phyloP scores from a whole-genome alignment of 1,139 yeast genomes.

The Geotrichum siamense region DNA sequence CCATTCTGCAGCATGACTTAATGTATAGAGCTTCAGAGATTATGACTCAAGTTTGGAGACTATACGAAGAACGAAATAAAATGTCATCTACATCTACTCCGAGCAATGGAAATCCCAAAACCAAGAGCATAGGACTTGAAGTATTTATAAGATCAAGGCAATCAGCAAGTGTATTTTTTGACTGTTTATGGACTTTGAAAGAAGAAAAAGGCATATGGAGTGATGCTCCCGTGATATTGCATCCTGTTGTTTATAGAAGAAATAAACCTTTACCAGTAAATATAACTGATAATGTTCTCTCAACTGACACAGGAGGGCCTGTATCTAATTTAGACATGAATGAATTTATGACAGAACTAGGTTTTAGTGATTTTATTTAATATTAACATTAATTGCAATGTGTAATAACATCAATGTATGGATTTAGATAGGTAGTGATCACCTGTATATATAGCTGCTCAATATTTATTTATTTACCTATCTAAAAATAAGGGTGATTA shows the following conservation, averaged over 20 bases:
- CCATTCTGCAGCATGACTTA: conserved; percentile 83
- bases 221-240: conserved; percentile 32
- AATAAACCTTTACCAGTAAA: neutral
- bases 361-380: conserved; percentile 3
- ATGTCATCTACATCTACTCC: conserved; percentile 3
- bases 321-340: neutral
- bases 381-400: no score
- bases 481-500: no score
- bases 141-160: conserved; percentile 68
- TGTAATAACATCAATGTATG: no score
- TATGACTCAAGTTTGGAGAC: conserved; percentile 89
- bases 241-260: neutral
- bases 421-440: no score
- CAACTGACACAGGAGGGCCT: neutral
- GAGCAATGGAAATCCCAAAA: conserved; percentile 18
- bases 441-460: no score
- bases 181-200: conserved; percentile 72
- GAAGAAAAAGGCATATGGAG: conserved; percentile 62
- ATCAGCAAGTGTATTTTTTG: conserved; percentile 91
- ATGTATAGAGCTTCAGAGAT: conserved; percentile 90
- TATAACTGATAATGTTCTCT: neutral
- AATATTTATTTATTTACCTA: no score
- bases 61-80: conserved; percentile 37
- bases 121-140: neutral
- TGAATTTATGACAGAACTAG: conserved; percentile 4